Evolutionary conservation across 2,329 filamentous ascomycete genomes (phyloP), one percentile per base, ranked within the genome.

Genomic region (Phialophora macrospora): DNA sequence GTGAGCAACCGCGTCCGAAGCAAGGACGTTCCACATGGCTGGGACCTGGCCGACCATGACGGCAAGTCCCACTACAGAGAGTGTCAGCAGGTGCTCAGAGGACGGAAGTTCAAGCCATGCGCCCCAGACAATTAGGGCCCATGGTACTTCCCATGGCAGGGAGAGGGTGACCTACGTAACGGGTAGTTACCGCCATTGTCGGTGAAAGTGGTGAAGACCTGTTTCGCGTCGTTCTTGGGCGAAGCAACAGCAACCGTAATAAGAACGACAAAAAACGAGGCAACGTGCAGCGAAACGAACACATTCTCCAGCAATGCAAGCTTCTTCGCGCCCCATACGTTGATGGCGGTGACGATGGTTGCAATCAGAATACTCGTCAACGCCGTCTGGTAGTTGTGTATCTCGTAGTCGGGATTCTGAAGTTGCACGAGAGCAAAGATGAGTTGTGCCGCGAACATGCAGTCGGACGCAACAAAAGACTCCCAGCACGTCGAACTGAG

Each of bases 321-420:
- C 9, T 69, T 66, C 17, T 71, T 71, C 0, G 71, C 74, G 1
- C 73, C 73, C 41, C 74, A 77, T 34, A 77, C 71, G 63, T 83
- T 84, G 67, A 80, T 75, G 2, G 77, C 64, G 70, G 79, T 79
- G 26, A 79, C 79, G 3, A 83, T 65, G 3, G 78, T 59, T 22
- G 80, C 78, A 54, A 82, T 77, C 0, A 79, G 79, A 64, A 82
- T 80, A 11, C 82, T 79, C 64, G 83, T 79, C 0, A 84, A 73
- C 0, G 81, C 84, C 11, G 78, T 80, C 38, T 84, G 81, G 81
- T 81, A 84, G 55, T 75, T 76, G 7, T 77, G 75, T 0, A 77
- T 74, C 0, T 69, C 66, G 64, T 83, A 84, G 8, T 75, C 72
- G 0, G 78, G 78, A 46, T 79, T 68, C 38, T 79, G 78, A 63